A percentile compares a stretch with the other conserved stretches of the same genome.
phyloP scores from a whole-genome alignment of 768 basidiomycete species.

The Gloeostereum incarnatum region DNA sequence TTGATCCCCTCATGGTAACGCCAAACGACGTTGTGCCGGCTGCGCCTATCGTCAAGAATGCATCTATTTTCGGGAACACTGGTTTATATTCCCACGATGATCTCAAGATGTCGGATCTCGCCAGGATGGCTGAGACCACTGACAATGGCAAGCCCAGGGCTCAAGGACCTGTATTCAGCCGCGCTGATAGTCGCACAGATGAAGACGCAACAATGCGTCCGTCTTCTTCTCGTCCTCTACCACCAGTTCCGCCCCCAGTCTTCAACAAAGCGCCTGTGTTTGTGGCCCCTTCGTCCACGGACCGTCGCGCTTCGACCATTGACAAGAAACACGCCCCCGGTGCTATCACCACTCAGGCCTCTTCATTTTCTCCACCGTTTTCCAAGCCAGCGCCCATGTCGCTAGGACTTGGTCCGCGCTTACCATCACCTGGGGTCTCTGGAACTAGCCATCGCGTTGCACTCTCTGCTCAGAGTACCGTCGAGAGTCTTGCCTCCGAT shows the following conservation, averaged over 20 bases:
- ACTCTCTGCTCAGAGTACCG: constrained; percentile 43
- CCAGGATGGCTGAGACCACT: too few relatives aligned
- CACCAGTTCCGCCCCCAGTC: constrained; percentile 37
- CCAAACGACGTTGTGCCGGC: constrained; percentile 4
- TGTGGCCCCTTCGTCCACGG: constrained; percentile 29
- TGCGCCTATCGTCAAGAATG: constrained; percentile 6
- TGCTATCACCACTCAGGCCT: constrained; percentile 15
- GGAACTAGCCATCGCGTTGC: constrained; percentile 14
- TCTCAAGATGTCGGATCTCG: constrained; percentile 58
- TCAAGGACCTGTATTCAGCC: too few relatives aligned
- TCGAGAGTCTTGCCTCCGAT: constrained; percentile 44
- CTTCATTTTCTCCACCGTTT: constrained; percentile 25
- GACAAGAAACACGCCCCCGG: constrained; percentile 6
- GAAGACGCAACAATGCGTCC: too few relatives aligned
- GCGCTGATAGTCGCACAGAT: too few relatives aligned
- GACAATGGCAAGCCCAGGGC: too few relatives aligned
- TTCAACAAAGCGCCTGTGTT: constrained; percentile 56
- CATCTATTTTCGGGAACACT: not conserved
- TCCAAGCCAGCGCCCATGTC: constrained; percentile 35
- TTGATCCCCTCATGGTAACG: not conserved
- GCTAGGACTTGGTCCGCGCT: constrained; percentile 29
- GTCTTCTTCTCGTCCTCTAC: constrained; percentile 38
- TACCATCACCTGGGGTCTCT: constrained; percentile 18
- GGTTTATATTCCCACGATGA: too few relatives aligned
- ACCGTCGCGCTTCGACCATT: too few relatives aligned